A percentile compares a stretch with the other conserved stretches of the same genome.
These are phyloP conservation scores for Aureobasidium sp. DNA, from an alignment of 2,329 filamentous ascomycete species.

Conservation along the genomic window DNA sequence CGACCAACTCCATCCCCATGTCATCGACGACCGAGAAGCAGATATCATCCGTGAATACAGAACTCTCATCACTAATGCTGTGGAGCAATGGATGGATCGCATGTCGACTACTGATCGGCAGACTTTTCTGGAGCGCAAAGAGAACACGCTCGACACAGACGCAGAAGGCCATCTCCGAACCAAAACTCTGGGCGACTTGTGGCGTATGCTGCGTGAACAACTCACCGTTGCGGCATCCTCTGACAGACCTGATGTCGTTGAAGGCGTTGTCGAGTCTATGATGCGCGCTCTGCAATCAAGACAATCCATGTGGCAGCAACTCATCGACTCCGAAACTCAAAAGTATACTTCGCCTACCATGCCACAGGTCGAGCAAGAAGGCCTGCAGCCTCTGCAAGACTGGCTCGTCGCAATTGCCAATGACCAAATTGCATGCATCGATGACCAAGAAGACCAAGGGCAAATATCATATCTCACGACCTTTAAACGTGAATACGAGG, in stretches of 20 bases:
- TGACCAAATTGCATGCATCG: conserved; percentile 96
- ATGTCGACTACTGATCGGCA: conserved; percentile 76
- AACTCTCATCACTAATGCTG: conserved; percentile 85
- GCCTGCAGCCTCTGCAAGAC: conserved; percentile 66
- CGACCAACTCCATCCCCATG: conserved; percentile 70
- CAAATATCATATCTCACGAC: conserved; percentile 74
- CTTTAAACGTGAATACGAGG: conserved; percentile 75
- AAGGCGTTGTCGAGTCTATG: conserved; percentile 95
- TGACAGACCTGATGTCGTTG: conserved; percentile 78
- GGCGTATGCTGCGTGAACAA: conserved; percentile 95
- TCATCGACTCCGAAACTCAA: conserved; percentile 76
- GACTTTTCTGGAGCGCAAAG: conserved; percentile 68
- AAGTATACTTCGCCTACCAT: conserved; percentile 53
- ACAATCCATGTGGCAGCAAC: conserved; percentile 76
- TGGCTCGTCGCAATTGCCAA: conserved; percentile 97
- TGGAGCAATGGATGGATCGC: conserved; percentile 96
- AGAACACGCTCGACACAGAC: conserved; percentile 76
- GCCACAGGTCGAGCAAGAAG: conserved; percentile 47
- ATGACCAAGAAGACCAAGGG: conserved; percentile 64
- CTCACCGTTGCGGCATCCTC: conserved; percentile 77
- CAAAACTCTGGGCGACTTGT: conserved; percentile 85
- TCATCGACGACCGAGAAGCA: conserved; percentile 80
- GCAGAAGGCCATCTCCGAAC: conserved; percentile 87
- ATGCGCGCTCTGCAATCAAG: conserved; percentile 74
- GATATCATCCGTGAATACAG: conserved; percentile 92